These are phyloP conservation scores for Monilinia aucupariae DNA, from an alignment of 2,329 filamentous ascomycete genomes.

Conservation along the genomic window DNA sequence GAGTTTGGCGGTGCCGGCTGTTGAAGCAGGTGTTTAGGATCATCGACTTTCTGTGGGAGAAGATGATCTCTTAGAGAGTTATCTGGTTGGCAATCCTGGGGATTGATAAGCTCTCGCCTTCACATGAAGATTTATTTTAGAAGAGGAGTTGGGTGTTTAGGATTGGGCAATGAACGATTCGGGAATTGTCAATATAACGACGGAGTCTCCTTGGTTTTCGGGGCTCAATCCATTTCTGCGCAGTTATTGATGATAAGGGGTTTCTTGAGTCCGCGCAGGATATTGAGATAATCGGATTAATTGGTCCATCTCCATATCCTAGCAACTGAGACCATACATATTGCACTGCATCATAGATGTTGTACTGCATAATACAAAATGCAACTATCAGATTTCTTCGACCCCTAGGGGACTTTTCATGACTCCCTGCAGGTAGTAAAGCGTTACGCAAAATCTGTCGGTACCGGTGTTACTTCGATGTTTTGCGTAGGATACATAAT, in stretches of 20 bases:
- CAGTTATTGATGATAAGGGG: background rate
- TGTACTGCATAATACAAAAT: background rate
- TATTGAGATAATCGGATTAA: background rate
- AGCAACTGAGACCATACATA: background rate
- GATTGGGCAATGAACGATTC: background rate
- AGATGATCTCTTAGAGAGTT: background rate
- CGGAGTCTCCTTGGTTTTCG: slow-evolving; percentile 3
- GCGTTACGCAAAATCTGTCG: background rate
- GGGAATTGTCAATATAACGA: background rate
- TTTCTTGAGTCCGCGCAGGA: background rate
- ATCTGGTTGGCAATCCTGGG: background rate
- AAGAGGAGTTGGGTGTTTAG: background rate
- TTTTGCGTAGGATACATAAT: background rate
- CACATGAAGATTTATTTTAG: background rate
- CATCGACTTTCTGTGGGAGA: background rate
- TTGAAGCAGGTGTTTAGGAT: slow-evolving; percentile 1
- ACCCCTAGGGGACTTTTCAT: background rate
- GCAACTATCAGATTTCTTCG: background rate
- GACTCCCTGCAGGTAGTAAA: background rate
- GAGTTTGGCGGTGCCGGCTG: slow-evolving; percentile 46
- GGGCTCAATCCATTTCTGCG: background rate
- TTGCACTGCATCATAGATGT: background rate
- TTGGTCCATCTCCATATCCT: background rate
- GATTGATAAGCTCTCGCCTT: background rate
- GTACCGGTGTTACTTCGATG: background rate